phyloP scores from a whole-genome alignment of 805 yeast species.

The Crinitomyces ghanaensis region DNA sequence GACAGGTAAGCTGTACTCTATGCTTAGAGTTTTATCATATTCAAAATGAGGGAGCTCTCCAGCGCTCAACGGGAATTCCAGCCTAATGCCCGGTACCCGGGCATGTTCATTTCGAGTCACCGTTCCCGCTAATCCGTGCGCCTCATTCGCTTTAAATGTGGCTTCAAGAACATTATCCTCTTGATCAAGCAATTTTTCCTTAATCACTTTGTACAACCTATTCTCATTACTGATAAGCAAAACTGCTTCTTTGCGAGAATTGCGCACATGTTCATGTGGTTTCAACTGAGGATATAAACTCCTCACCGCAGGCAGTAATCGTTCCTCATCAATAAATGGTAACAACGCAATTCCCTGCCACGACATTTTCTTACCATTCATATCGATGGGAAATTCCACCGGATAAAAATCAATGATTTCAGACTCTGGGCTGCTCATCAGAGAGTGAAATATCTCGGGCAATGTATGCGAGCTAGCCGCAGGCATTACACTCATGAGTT shows the following conservation, averaged over 20 bases:
- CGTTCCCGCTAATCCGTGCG: slow-evolving; percentile 27
- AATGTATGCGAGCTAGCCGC: slow-evolving; percentile 84
- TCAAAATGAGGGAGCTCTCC: slow-evolving; percentile 35
- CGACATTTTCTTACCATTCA: slow-evolving; percentile 89
- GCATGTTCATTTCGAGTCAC: slow-evolving; percentile 17
- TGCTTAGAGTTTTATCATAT: slow-evolving; percentile 31
- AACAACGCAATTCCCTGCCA: slow-evolving; percentile 91
- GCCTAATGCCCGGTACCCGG: slow-evolving; percentile 28
- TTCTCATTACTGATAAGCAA: slow-evolving; percentile 57
- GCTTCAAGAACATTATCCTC: slow-evolving; percentile 17
- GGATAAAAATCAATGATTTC: slow-evolving; percentile 90
- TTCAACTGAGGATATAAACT: slow-evolving; percentile 52
- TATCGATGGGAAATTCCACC: slow-evolving; percentile 74
- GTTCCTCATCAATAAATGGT: slow-evolving; percentile 81
- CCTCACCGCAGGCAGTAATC: slow-evolving; percentile 56
- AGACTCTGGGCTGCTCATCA: slow-evolving; percentile 70
- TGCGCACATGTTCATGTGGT: slow-evolving; percentile 57
- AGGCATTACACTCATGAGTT: slow-evolving; percentile 88
- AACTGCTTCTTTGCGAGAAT: slow-evolving; percentile 59
- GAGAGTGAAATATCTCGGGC: slow-evolving; percentile 67
- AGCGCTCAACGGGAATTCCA: slow-evolving; percentile 37
- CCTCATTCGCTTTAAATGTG: slow-evolving; percentile 13
- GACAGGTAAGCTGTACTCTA: slow-evolving; percentile 52
- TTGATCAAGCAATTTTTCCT: slow-evolving; percentile 30
- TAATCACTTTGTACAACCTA: slow-evolving; percentile 34